Base-by-base conservation (phyloP, 768 basidiomycete genomes). In the Tylopilus cervinicoccineus region DNA sequence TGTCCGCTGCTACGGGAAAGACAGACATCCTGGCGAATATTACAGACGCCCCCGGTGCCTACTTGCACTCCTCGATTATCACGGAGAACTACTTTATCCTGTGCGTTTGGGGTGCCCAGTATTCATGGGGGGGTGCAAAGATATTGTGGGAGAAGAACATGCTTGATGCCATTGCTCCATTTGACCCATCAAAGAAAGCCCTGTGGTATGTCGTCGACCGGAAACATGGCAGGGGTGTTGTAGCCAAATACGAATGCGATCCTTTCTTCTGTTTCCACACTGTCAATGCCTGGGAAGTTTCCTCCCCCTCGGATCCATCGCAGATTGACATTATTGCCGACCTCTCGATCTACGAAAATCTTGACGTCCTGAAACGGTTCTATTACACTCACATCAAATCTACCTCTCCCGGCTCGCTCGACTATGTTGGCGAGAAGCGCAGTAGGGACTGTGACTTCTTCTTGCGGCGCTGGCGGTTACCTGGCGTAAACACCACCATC, bases 231-330 rank as follows among this genome's bases (percentile, higher is more conserved):
- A 65, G 59, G 43, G 72, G 72, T 0, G 57, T 73, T 28, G 58
- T 73, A 5, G 65, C 70, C 37, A 67, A 64, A 46, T 73, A 71
- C 54, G 61, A 63, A 47, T 64, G 58, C 37, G 59, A 63, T 38
- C 62, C 70, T 0, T 73, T 72, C 59, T 73, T 72, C 55, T 63
- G 58, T 47, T 73, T 73, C 59, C 72, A 73, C 46, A 51, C 59
- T 23, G 14, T 72, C 50, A 73, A 73, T n/a, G 67, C 72, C 1
- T 74, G 66, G 64, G 72, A 73, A 33, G 56, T 52, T 8, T 45
- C 51, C 7, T 59, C 54, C 17, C 38, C 56, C 10, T 53, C 56
- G 1, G 60, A 66, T 37, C 47, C 59, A 19, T 51, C 52, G 4
- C 62, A 63, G 26, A 56, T 60, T 28, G 67, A 69, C 50, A 57